phyloP scores from a whole-genome alignment of 1,284 basidiomycete species.

The Ceratobasidium theobromae region DNA sequence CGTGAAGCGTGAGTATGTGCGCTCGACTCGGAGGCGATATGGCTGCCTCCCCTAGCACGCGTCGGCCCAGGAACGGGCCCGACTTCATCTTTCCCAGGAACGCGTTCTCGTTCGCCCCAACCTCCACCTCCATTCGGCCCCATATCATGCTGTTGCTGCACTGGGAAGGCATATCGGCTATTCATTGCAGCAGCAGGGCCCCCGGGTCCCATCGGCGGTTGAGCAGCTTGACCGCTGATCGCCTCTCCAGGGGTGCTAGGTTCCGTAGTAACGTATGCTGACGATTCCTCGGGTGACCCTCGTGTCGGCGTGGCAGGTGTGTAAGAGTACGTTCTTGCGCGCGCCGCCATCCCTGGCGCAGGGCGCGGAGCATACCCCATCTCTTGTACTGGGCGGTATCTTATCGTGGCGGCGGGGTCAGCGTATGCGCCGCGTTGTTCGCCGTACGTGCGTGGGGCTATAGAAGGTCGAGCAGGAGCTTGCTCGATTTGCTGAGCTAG shows the following conservation, averaged over 20 bases:
- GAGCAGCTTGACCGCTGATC: neutral
- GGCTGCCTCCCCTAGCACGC: neutral
- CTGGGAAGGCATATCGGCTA: neutral
- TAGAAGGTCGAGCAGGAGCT: constrained; percentile 1
- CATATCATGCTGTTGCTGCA: neutral
- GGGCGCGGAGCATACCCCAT: constrained; percentile 4
- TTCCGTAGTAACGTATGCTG: constrained; percentile 15
- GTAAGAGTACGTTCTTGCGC: constrained; percentile 23
- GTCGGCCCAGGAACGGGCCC: neutral
- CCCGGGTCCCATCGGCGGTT: neutral
- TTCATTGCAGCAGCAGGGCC: neutral
- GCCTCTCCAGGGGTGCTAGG: constrained; percentile 20
- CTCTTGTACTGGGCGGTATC: constrained; percentile 18
- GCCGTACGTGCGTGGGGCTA: neutral
- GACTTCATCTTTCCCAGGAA: neutral
- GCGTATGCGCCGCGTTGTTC: neutral
- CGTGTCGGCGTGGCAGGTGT: neutral
- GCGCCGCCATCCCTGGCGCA: neutral
- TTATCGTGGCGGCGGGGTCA: constrained; percentile 2
- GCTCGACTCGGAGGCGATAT: constrained; percentile 1
- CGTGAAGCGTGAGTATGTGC: constrained; percentile 6
- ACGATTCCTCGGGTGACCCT: neutral
- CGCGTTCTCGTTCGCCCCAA: neutral
- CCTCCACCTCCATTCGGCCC: neutral
- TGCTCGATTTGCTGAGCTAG: constrained; percentile 20